A percentile compares a stretch with the other conserved stretches of the same genome.
Evolutionary conservation across 2,329 filamentous ascomycete genomes (phyloP).

Genomic region (Diaporthe citrichinensis): DNA sequence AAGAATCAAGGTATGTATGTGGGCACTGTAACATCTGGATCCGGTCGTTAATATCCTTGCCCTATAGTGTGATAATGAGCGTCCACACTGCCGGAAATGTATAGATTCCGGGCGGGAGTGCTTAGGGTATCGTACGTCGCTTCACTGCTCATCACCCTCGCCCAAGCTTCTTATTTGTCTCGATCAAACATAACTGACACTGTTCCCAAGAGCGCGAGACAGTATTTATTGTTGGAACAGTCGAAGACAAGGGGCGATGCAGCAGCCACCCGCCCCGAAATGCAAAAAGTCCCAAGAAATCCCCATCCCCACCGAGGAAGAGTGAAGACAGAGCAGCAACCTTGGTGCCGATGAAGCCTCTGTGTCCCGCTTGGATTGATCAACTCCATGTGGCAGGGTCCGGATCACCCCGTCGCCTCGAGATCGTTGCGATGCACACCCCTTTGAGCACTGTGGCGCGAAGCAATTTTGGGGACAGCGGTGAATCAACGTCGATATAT

Average conservation of each 20-base stretch:
- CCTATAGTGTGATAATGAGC: conserved; percentile 71
- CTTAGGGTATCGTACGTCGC: conserved; percentile 68
- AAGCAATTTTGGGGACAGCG: conserved; percentile 43
- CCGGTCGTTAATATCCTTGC: background rate
- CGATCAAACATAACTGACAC: conserved; percentile 3
- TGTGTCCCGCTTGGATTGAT: conserved; percentile 66
- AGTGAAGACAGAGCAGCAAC: conserved; percentile 47
- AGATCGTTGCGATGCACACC: conserved; percentile 62
- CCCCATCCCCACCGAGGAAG: conserved; percentile 42
- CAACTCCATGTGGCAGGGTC: conserved; percentile 57
- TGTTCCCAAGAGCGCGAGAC: conserved; percentile 58
- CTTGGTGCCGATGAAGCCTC: conserved; percentile 56
- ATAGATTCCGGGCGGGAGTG: conserved; percentile 69
- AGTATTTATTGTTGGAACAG: conserved; percentile 75
- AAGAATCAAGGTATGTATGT: conserved; percentile 67
- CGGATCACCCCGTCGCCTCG: conserved; percentile 54
- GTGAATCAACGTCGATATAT: conserved; percentile 53
- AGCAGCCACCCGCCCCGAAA: conserved; percentile 69
- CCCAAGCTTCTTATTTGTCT: background rate
- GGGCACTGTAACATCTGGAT: background rate
- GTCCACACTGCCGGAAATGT: conserved; percentile 73
- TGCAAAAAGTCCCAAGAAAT: conserved; percentile 56
- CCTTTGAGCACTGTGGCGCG: conserved; percentile 54
- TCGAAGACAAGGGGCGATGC: conserved; percentile 67
- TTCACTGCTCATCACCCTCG: background rate